Percentiles rank a stretch among this genome's conserved stretches.
Conservation (phyloP, 2,329 filamentous ascomycete genomes). For the Fusarium camptoceras region DNA sequence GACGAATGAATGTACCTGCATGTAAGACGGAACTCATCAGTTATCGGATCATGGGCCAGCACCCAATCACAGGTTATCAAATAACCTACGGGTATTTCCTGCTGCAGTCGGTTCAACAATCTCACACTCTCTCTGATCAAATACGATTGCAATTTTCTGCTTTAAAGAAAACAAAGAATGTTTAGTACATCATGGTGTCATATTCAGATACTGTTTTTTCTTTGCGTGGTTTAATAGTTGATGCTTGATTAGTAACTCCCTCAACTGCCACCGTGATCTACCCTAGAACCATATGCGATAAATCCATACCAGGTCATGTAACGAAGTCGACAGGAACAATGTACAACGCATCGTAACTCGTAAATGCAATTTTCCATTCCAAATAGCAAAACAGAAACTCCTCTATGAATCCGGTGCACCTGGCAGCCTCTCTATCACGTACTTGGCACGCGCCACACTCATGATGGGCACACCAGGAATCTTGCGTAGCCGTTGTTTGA, state of each 20-base stretch:
- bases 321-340: neutral
- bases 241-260: constrained; percentile 1
- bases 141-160: neutral
- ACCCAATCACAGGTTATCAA: constrained; percentile 6
- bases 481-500: constrained; percentile 87
- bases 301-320: neutral
- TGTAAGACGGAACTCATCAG: constrained; percentile 1
- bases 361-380: constrained; percentile 32
- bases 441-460: constrained; percentile 88
- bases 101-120: neutral
- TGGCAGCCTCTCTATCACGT: constrained; percentile 91
- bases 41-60: too few species aligned
- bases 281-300: neutral
- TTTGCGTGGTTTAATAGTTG: neutral
- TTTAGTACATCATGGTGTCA: neutral
- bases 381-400: constrained; percentile 17
- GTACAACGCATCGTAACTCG: constrained; percentile 28
- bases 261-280: neutral
- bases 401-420: constrained; percentile 74
- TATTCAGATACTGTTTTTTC: neutral
- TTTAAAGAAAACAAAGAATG: neutral
- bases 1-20: neutral
- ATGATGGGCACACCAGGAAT: constrained; percentile 75
- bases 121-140: neutral
- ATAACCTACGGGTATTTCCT: neutral